These are phyloP conservation scores for Neofusicoccum sp. DNA, from an alignment of 2,329 filamentous ascomycete genomes.

Conservation along the genomic window DNA sequence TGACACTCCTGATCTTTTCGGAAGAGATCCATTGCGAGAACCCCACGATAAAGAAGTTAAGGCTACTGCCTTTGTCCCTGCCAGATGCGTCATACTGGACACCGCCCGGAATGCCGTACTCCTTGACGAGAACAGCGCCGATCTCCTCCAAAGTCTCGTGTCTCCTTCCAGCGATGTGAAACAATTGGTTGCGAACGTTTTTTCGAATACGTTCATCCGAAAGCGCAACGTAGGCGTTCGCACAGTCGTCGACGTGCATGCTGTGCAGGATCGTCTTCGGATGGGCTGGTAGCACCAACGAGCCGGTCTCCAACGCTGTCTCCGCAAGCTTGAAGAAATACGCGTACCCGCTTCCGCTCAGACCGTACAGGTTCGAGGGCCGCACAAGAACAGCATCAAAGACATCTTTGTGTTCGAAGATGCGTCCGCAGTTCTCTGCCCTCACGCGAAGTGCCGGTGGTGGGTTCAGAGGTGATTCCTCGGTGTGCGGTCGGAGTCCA, in stretches of 20 bases:
- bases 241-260: background rate
- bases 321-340: background rate
- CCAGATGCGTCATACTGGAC: background rate
- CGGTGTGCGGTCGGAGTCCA: background rate
- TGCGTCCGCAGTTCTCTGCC: background rate
- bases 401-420: background rate
- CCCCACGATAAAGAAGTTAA: background rate
- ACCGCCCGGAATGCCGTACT: background rate
- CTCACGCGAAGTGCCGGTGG: background rate
- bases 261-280: background rate
- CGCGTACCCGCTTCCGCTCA: background rate
- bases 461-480: background rate
- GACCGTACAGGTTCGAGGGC: background rate
- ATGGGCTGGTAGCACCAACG: background rate
- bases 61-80: background rate
- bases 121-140: background rate
- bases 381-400: background rate
- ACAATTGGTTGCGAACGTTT: background rate
- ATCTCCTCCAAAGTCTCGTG: background rate
- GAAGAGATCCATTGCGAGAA: background rate
- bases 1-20: background rate
- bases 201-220: background rate
- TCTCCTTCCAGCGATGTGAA: background rate
- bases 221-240: background rate
- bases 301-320: background rate